Evolutionary conservation across 163 green algal genomes (phyloP).

Genomic region (Scenedesmus sp.): DNA sequence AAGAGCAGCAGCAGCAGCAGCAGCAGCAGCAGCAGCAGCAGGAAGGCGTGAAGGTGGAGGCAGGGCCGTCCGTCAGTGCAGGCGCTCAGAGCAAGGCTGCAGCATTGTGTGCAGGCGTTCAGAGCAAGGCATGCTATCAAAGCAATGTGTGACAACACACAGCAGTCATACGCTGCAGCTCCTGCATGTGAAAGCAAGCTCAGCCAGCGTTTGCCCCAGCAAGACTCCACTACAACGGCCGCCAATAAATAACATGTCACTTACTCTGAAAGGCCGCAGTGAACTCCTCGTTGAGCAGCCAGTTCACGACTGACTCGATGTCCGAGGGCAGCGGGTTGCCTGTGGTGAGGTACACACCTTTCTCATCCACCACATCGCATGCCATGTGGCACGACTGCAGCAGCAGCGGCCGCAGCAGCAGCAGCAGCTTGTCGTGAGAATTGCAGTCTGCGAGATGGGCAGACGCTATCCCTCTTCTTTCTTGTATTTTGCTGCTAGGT

Average conservation of each 20-base stretch:
- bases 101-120: neutral
- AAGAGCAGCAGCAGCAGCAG: neutral
- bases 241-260: neutral
- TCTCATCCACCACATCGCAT: slow-evolving; percentile 73
- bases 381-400: slow-evolving; percentile 89
- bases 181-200: too few species aligned
- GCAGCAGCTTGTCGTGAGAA: neutral
- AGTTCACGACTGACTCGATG: slow-evolving; percentile 82
- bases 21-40: neutral
- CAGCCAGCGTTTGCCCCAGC: too few species aligned
- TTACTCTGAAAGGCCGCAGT: slow-evolving; percentile 74
- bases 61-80: too few species aligned
- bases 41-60: neutral
- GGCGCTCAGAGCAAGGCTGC: too few species aligned
- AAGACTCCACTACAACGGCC: neutral
- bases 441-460: too few species aligned
- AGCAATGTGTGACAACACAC: too few species aligned
- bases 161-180: too few species aligned
- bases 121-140: neutral
- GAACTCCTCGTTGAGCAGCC: slow-evolving; percentile 94
- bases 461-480: too few species aligned
- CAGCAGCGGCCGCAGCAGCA: neutral
- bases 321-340: slow-evolving; percentile 92
- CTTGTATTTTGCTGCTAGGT: neutral
- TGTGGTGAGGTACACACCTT: slow-evolving; percentile 90